phyloP scores from a whole-genome alignment of 805 yeast genomes.

The Nakazawaea ernobii region DNA sequence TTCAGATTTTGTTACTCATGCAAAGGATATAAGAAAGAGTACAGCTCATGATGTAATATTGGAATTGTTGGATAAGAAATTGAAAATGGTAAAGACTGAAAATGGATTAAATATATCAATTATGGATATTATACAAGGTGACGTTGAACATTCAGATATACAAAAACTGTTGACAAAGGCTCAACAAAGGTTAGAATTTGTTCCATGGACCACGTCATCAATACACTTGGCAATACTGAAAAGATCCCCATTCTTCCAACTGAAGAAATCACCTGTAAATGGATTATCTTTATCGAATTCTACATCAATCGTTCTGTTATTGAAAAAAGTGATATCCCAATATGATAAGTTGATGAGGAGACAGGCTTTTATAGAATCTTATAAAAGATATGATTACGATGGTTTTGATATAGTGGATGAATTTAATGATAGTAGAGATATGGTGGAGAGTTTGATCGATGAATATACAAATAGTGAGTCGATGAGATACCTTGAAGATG shows the following conservation, averaged over 20 bases:
- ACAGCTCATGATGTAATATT: conserved; percentile 83
- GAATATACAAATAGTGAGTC: conserved; percentile 41
- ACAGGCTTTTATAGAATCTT: conserved; percentile 80
- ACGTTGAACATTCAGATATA: conserved; percentile 63
- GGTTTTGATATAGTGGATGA: conserved; percentile 41
- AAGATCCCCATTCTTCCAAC: conserved; percentile 52
- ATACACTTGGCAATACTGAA: conserved; percentile 74
- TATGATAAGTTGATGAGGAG: conserved; percentile 76
- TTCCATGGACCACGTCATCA: conserved; percentile 81
- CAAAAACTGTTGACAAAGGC: conserved; percentile 61
- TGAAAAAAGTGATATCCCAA: conserved; percentile 63
- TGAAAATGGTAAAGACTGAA: conserved; percentile 59
- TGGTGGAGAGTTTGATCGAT: conserved; percentile 36
- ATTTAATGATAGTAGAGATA: conserved; percentile 44
- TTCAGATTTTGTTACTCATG: conserved; percentile 55
- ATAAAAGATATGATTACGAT: conserved; percentile 44
- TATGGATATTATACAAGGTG: conserved; percentile 65
- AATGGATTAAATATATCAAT: conserved; percentile 59
- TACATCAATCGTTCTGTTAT: conserved; percentile 63
- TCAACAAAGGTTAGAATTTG: conserved; percentile 64
- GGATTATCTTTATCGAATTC: conserved; percentile 85
- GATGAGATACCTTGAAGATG: conserved; percentile 41
- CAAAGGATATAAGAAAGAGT: conserved; percentile 56
- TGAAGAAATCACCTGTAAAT: conserved; percentile 39
- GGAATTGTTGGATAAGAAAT: conserved; percentile 72